Percentiles rank a stretch among this genome's conserved stretches.
Evolutionary conservation across 1,284 basidiomycete species (phyloP).

Genomic region (Ceratobasidium sp.): DNA sequence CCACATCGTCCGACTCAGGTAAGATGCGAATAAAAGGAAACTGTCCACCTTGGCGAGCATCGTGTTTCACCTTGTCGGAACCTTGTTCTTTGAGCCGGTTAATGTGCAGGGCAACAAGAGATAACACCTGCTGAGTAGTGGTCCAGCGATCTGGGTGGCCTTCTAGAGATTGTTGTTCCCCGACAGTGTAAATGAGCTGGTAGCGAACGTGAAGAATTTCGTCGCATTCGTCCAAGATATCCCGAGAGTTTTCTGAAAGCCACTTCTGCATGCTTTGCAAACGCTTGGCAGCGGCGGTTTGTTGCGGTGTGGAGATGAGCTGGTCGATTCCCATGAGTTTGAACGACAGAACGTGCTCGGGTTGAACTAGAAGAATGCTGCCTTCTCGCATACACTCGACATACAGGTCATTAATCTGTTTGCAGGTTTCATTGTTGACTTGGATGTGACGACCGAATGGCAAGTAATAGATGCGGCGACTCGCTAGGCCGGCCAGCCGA

Average conservation of each 20-base stretch:
- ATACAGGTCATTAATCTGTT: conserved; percentile 54
- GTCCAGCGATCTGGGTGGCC: conserved; percentile 63
- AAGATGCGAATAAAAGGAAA: conserved; percentile 57
- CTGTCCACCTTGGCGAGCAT: conserved; percentile 44
- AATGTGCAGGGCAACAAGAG: conserved; percentile 49
- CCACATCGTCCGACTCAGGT: conserved; percentile 49
- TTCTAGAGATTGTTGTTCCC: conserved; percentile 56
- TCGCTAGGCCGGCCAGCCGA: conserved; percentile 59
- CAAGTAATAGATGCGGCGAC: conserved; percentile 62
- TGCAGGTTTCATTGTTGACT: conserved; percentile 48
- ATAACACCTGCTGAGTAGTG: conserved; percentile 58
- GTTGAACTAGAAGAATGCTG: conserved; percentile 63
- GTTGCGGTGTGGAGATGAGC: conserved; percentile 47
- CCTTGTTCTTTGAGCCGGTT: conserved; percentile 28
- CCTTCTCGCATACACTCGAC: conserved; percentile 56
- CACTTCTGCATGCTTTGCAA: conserved; percentile 54
- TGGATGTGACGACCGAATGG: conserved; percentile 62
- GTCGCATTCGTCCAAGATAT: conserved; percentile 66
- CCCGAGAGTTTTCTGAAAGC: conserved; percentile 56
- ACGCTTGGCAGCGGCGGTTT: conserved; percentile 16
- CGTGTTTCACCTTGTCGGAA: conserved; percentile 49
- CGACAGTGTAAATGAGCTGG: conserved; percentile 63
- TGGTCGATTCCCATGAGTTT: conserved; percentile 60
- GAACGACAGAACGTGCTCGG: conserved; percentile 66
- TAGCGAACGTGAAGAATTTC: conserved; percentile 63